Evolutionary conservation across 805 yeast genomes (phyloP).

Genomic region (Myxozyma vanderwaltii): DNA sequence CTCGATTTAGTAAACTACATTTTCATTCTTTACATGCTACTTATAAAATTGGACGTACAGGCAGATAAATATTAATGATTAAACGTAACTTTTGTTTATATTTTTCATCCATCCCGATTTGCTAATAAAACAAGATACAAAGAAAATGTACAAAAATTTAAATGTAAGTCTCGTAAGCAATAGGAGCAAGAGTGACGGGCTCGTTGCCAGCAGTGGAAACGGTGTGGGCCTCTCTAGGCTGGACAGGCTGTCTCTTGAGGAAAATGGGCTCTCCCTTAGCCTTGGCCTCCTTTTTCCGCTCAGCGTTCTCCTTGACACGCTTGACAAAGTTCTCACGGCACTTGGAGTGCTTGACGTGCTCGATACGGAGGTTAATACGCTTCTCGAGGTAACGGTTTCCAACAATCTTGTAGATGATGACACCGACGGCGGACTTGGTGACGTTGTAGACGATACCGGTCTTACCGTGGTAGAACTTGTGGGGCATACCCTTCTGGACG

Average conservation of each 20-base stretch:
- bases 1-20: too few relatives aligned
- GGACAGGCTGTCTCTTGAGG: conserved; percentile 98
- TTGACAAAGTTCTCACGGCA: conserved; percentile 98
- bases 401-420: conserved; percentile 96
- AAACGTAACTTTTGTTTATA: conserved; percentile 10
- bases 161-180: conserved; percentile 99
- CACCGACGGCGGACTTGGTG: conserved; percentile 98
- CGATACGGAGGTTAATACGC: conserved; percentile 97
- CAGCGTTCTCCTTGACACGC: conserved; percentile 98
- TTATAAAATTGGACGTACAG: neutral
- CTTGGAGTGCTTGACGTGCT: conserved; percentile 99
- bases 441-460: conserved; percentile 99
- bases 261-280: conserved; percentile 85
- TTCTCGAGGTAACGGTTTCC: conserved; percentile 99
- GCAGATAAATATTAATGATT: neutral
- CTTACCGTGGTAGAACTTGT: conserved; percentile 99
- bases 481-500: conserved; percentile 99
- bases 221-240: conserved; percentile 91
- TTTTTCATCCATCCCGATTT: conserved; percentile 9
- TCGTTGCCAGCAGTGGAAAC: conserved; percentile 78
- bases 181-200: conserved; percentile 98
- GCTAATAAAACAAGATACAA: conserved; percentile 6
- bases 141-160: conserved; percentile 45
- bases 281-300: conserved; percentile 90
- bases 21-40: neutral